Conservation (phyloP, 306 rosid genomes). For the Amphicarpaea edgeworthii region DNA sequence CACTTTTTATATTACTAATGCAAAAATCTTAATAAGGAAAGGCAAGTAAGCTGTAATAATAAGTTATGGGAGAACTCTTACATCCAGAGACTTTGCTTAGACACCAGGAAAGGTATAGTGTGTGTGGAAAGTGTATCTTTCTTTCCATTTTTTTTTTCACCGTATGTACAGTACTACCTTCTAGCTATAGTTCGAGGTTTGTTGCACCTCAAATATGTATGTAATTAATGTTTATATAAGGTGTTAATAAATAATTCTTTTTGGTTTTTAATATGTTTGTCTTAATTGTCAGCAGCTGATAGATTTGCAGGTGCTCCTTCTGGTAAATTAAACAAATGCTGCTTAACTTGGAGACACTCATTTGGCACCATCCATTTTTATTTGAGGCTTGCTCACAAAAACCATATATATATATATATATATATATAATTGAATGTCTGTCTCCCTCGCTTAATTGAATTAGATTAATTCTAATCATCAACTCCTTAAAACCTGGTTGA, state of each 20-base stretch:
- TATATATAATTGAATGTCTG: background rate
- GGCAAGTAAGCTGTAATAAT: slow-evolving; percentile 38
- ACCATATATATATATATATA: no score
- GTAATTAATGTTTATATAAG: slow-evolving; percentile 3
- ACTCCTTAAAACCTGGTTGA: background rate
- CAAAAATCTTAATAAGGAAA: slow-evolving; percentile 19
- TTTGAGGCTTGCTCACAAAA: background rate
- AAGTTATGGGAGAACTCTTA: slow-evolving; percentile 50
- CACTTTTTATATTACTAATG: background rate
- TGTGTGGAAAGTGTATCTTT: slow-evolving; percentile 35
- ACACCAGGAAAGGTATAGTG: slow-evolving; percentile 38
- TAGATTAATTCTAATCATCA: background rate
- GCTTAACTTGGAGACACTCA: background rate
- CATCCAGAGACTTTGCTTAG: slow-evolving; percentile 49
- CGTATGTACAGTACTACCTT: slow-evolving; percentile 45
- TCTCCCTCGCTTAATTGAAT: background rate
- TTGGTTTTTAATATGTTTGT: background rate
- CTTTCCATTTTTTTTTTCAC: slow-evolving; percentile 13
- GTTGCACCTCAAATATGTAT: slow-evolving; percentile 32
- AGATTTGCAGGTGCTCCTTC: background rate
- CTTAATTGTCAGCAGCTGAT: background rate
- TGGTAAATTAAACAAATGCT: background rate
- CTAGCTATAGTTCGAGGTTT: slow-evolving; percentile 8
- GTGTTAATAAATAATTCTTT: slow-evolving; percentile 23
- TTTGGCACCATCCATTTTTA: background rate